Conservation (phyloP, 192 early-diverging fungal species). For the Nowakowskiella sp. region DNA sequence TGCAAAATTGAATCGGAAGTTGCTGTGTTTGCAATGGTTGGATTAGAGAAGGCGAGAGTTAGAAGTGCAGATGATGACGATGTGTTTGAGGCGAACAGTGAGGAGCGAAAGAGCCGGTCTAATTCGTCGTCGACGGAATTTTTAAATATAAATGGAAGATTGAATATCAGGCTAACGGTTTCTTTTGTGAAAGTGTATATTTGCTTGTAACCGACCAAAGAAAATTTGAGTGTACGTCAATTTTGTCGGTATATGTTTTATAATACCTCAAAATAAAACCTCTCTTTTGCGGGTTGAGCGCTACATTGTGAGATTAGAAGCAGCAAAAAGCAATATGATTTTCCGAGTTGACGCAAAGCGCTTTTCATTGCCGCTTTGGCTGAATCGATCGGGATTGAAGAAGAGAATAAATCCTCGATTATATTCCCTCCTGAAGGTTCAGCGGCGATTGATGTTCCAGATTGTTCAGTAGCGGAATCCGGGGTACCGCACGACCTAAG, state of each 20-base stretch:
- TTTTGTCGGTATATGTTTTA: not conserved
- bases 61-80: not conserved
- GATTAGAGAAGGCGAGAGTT: no score
- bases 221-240: not conserved
- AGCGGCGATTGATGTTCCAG: no score
- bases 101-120: slow-evolving; percentile 36
- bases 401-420: no score
- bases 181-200: slow-evolving; percentile 41
- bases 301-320: slow-evolving; percentile 20
- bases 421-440: no score
- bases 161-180: slow-evolving; percentile 13
- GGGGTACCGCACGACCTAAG: no score
- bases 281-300: slow-evolving; percentile 35
- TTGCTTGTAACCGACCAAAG: slow-evolving; percentile 14
- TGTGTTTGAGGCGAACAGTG: slow-evolving; percentile 26
- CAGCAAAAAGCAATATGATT: slow-evolving; percentile 42
- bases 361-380: not conserved
- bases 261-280: slow-evolving; percentile 38
- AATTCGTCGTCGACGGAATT: slow-evolving; percentile 26
- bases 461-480: no score
- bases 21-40: not conserved
- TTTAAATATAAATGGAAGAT: slow-evolving; percentile 15
- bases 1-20: slow-evolving; percentile 11
- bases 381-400: slow-evolving; percentile 8
- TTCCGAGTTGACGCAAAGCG: slow-evolving; percentile 21